phyloP scores from a whole-genome alignment of 345 rosid species.

The Gossypium turneri region DNA sequence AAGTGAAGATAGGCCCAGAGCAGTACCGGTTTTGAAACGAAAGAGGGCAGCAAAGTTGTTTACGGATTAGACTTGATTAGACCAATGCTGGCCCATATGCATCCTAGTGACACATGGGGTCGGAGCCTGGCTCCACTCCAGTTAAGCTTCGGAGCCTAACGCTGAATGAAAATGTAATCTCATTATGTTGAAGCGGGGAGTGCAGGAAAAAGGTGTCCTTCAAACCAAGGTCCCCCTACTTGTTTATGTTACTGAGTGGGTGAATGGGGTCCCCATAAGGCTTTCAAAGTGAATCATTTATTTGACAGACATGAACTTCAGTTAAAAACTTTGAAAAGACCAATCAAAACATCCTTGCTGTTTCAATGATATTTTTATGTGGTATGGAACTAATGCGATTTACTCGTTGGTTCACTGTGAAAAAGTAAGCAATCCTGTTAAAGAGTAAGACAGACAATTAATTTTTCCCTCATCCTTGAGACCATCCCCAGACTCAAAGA shows the following conservation, averaged over 20 bases:
- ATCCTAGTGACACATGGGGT: slow-evolving; percentile 16
- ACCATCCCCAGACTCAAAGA: slow-evolving; percentile 11
- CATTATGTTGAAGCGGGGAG: background rate
- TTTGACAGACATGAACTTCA: slow-evolving; percentile 26
- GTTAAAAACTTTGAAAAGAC: slow-evolving; percentile 17
- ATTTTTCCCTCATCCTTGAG: background rate
- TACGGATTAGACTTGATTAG: slow-evolving; percentile 7
- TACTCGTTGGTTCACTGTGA: slow-evolving; percentile 12
- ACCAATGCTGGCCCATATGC: slow-evolving; percentile 12
- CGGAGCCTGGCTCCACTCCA: slow-evolving; percentile 15
- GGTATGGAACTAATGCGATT: slow-evolving; percentile 22
- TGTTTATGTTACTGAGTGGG: slow-evolving; percentile 15
- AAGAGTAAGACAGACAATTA: background rate
- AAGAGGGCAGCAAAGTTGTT: background rate
- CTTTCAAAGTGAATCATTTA: slow-evolving; percentile 13
- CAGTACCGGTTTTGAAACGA: background rate
- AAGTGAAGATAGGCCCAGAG: background rate
- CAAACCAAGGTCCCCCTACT: slow-evolving; percentile 11
- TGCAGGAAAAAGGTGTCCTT: slow-evolving; percentile 12
- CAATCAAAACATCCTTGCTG: slow-evolving; percentile 25
- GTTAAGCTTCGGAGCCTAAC: slow-evolving; percentile 11
- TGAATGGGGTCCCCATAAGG: slow-evolving; percentile 16
- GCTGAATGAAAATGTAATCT: background rate
- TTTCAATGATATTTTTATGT: slow-evolving; percentile 16
- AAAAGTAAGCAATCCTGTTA: slow-evolving; percentile 26